Evolutionary conservation across 129 eudicot species (phyloP), one percentile per base, ranked within the genome.

Genomic region (Helichrysum umbraculigerum): DNA sequence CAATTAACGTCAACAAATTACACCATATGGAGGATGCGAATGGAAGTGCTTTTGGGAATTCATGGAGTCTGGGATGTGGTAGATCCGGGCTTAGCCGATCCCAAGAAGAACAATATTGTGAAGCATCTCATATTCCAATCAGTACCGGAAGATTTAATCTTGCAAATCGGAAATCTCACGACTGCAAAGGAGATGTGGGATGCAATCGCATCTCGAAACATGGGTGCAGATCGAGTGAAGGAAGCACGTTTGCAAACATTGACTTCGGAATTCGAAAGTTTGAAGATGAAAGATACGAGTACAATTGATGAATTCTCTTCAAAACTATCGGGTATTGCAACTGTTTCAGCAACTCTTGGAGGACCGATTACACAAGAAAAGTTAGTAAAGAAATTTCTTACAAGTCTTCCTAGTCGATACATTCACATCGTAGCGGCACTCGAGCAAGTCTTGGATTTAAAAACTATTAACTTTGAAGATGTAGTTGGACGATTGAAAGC

Each of bases 381-480:
- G 19, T 4, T 68, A 0, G 57, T 69, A 25, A 69, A 44, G 73
- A 69, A 41, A 25, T 69, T 69, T 12, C 73, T 69, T 34, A 69
- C 73, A 47, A 42, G 73, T 22, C 73, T 69, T 25, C 59, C 73
- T 11, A 42, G 12, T 25, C 28, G 28, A 25, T 25, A 25, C 28
- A 25, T 25, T 25, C 28, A 25, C 28, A 25, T 25, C 28, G 28
- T 25, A 25, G 28, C 28, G 28, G 28, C 28, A 0, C 28, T 25
- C 28, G 28, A 25, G 28, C 28, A 25, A 25, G 28, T 25, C 28
- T 25, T 25, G 28, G 28, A 25, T 25, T 25, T 25, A 25, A 25
- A 25, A 25, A 25, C 28, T 1, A 25, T 25, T 25, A 25, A 25
- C 28, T 25, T 25, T 25, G 28, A 25, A 25, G 51, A 42, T 42